Evolutionary conservation across 2,329 filamentous ascomycete genomes (phyloP).

Genomic region (Albifimbria verrucaria): DNA sequence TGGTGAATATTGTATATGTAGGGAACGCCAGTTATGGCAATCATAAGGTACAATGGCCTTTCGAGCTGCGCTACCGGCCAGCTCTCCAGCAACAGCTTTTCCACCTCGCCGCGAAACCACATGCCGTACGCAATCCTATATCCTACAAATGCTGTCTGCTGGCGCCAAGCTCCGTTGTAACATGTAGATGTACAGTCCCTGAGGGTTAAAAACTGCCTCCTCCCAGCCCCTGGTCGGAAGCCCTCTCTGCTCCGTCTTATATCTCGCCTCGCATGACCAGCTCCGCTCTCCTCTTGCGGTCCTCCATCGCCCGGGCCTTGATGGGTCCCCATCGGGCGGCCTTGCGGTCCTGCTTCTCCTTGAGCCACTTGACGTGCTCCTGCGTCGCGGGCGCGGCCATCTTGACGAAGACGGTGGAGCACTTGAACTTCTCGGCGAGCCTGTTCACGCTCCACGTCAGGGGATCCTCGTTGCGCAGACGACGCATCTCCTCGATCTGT

Average conservation of each 20-base stretch:
- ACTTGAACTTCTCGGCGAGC: conserved; percentile 54
- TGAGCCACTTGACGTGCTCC: conserved; percentile 45
- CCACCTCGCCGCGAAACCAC: background rate
- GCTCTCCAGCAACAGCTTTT: background rate
- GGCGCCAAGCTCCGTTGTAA: background rate
- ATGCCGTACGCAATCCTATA: background rate
- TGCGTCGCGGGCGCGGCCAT: conserved; percentile 50
- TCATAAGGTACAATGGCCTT: background rate
- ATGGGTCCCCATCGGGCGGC: conserved; percentile 57
- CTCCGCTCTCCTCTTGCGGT: conserved; percentile 49
- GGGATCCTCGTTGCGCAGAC: conserved; percentile 51
- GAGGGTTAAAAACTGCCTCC: background rate
- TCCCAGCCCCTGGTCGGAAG: no score
- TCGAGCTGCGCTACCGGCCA: background rate
- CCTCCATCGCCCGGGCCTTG: conserved; percentile 51
- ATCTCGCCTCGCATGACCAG: conserved; percentile 52
- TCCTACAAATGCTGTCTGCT: background rate
- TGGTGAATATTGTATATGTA: background rate
- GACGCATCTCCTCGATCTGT: conserved; percentile 59
- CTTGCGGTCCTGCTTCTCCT: conserved; percentile 42
- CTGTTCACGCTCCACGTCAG: conserved; percentile 50
- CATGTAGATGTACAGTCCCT: background rate
- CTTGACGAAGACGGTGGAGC: conserved; percentile 54
- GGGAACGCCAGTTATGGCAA: background rate
- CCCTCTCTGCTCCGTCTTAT: conserved; percentile 23